Evolutionary conservation across 129 eudicot species (phyloP), one percentile per base, ranked within the genome.

Genomic region (Artemisia annua): DNA sequence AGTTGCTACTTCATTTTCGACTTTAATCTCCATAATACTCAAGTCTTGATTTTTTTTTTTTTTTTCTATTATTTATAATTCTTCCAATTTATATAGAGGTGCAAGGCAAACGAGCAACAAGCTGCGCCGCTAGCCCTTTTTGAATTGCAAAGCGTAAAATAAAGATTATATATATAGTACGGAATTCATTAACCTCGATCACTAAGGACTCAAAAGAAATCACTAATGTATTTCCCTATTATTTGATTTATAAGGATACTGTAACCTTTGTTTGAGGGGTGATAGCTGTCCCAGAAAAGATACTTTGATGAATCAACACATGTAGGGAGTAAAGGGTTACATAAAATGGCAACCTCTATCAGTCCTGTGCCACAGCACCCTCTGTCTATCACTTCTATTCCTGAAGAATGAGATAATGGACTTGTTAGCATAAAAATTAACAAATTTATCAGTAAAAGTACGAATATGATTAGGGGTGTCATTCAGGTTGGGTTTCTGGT

Each of bases 291-390:
- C 92, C 96, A 89, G 14, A 89, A 89, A 2, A 89, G 71, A 44
- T 69, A 87, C 8, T 82, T 80, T 3, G 85, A 28, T 10, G 13
- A 80, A 73, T 87, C 75, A 0, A 84, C 16, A 78, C 96, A 90
- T 17, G 80, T 48, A 2, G 53, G 20, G 16, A 63, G 67, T 7
- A 70, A 67, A 26, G n/a, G 17, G 67, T 81, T 90, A 39, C 96
- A 90, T 28, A 87, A 64, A 10, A 81, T 18, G 1, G 90, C 39
- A 15, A 85, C 93, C 73, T 90, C 93, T 43, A 90, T 18, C 8
- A 39, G 58, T 60, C 96, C 96, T 11, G 93, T 72, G n/a, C 96
- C 96, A 51, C 96, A 87, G 17, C 96, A 90, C 11, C 96, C 96
- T 56, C 9, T 61, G 46, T 87, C 81, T 30, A 60, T 72, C 59